phyloP scores from a whole-genome alignment of 345 rosid genomes.

The Salix viminalis region DNA sequence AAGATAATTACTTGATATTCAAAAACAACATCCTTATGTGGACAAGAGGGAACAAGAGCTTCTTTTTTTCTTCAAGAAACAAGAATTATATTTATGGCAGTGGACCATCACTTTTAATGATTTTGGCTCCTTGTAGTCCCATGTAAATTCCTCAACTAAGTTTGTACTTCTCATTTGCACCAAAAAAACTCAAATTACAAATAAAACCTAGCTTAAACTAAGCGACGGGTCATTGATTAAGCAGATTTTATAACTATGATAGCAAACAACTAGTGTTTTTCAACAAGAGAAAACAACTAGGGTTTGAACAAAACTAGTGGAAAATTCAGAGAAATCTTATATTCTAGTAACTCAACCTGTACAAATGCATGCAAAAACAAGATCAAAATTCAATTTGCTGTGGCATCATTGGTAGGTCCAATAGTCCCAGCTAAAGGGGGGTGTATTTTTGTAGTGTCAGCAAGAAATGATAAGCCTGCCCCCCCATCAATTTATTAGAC shows the following conservation, averaged over 20 bases:
- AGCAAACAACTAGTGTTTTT: too few species aligned
- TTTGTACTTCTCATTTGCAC: not conserved
- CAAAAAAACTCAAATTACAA: too few species aligned
- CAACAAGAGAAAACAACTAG: too few species aligned
- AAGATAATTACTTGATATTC: not conserved
- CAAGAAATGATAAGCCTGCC: slow-evolving; percentile 6
- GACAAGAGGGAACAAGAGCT: slow-evolving; percentile 4
- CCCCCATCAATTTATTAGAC: not conserved
- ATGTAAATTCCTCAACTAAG: not conserved
- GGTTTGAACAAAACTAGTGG: not conserved
- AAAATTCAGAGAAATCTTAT: not conserved
- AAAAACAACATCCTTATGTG: slow-evolving; percentile 18
- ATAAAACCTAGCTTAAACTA: too few species aligned
- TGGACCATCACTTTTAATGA: slow-evolving; percentile 1
- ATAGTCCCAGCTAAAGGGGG: not conserved
- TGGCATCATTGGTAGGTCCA: slow-evolving; percentile 14
- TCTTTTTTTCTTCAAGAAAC: not conserved
- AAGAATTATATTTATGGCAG: not conserved
- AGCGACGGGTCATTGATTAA: too few species aligned
- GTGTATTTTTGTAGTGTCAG: not conserved
- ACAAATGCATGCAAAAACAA: not conserved
- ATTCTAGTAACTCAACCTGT: not conserved
- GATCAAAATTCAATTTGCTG: not conserved
- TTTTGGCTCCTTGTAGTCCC: not conserved
- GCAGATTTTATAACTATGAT: too few species aligned